Conservation (phyloP, 768 basidiomycete species). For the Pisolithus orientalis region DNA sequence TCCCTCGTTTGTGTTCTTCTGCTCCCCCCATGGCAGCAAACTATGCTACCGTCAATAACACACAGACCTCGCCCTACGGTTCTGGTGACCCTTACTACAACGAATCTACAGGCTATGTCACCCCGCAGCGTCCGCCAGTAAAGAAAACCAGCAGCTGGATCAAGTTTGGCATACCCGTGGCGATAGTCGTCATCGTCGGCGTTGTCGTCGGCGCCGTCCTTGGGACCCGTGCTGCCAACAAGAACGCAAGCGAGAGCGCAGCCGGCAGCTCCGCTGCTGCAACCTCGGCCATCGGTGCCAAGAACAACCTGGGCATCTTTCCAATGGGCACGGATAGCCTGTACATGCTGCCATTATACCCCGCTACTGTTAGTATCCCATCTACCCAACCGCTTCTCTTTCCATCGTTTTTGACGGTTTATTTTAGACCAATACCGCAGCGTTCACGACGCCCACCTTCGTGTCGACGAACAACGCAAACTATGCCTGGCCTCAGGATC, state of each 20-base stretch:
- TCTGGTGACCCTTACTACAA: slow-evolving; percentile 66
- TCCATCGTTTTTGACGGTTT: slow-evolving; percentile 5
- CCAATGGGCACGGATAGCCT: slow-evolving; percentile 74
- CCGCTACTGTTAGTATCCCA: slow-evolving; percentile 66
- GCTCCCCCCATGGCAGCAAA: slow-evolving; percentile 33
- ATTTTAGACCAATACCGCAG: slow-evolving; percentile 65
- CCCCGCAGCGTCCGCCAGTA: slow-evolving; percentile 42
- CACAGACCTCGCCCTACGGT: slow-evolving; percentile 38
- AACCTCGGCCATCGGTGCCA: slow-evolving; percentile 52
- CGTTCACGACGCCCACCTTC: slow-evolving; percentile 69
- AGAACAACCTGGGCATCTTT: slow-evolving; percentile 58
- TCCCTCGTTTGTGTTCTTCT: slow-evolving; percentile 17
- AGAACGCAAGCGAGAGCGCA: slow-evolving; percentile 27
- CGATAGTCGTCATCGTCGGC: slow-evolving; percentile 54
- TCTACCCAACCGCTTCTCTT: neutral
- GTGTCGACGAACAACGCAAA: slow-evolving; percentile 43
- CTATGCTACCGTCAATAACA: slow-evolving; percentile 28
- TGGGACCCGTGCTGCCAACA: slow-evolving; percentile 49
- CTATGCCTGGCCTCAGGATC: slow-evolving; percentile 74
- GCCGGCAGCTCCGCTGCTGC: slow-evolving; percentile 34
- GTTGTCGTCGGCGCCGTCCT: slow-evolving; percentile 78
- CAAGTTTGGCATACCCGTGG: slow-evolving; percentile 66
- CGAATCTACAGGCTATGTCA: slow-evolving; percentile 64
- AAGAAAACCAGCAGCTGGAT: slow-evolving; percentile 63
- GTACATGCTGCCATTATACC: slow-evolving; percentile 81